A percentile compares a stretch with the other conserved stretches of the same genome.
Conservation (phyloP, 2,329 filamentous ascomycete genomes). For the Scortechinia acanthostroma region DNA sequence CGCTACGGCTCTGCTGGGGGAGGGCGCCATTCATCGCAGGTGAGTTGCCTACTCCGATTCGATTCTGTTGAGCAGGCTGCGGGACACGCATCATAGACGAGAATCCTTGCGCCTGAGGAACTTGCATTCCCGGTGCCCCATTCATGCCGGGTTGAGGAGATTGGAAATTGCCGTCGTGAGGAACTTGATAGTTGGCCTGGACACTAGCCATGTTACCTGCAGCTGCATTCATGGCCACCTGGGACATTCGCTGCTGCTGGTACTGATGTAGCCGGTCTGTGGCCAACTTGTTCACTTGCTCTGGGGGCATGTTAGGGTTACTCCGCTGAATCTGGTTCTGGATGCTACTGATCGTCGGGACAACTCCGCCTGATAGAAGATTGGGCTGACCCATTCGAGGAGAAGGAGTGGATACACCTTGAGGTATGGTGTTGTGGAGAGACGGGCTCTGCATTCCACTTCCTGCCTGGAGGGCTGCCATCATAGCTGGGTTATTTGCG, state of each 20-base stretch:
- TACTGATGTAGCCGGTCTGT: background rate
- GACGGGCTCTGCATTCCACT: constrained; percentile 1
- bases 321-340: background rate
- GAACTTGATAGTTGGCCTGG: constrained; percentile 1
- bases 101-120: background rate
- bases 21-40: background rate
- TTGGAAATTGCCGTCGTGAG: background rate
- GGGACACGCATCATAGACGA: constrained; percentile 1
- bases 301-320: background rate
- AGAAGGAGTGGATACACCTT: background rate
- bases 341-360: constrained; percentile 1
- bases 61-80: background rate
- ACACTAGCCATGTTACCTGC: background rate
- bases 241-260: background rate
- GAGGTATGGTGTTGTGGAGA: background rate
- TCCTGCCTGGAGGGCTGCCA: background rate
- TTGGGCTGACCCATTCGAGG: constrained; percentile 2
- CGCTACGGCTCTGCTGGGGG: background rate
- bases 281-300: background rate
- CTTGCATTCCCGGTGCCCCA: background rate
- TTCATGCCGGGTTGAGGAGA: background rate
- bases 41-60: background rate
- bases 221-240: background rate
- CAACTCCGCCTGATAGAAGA: background rate
- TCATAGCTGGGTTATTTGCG: background rate